phyloP scores from a whole-genome alignment of 768 basidiomycete species.

The Butyriboletus loyo region DNA sequence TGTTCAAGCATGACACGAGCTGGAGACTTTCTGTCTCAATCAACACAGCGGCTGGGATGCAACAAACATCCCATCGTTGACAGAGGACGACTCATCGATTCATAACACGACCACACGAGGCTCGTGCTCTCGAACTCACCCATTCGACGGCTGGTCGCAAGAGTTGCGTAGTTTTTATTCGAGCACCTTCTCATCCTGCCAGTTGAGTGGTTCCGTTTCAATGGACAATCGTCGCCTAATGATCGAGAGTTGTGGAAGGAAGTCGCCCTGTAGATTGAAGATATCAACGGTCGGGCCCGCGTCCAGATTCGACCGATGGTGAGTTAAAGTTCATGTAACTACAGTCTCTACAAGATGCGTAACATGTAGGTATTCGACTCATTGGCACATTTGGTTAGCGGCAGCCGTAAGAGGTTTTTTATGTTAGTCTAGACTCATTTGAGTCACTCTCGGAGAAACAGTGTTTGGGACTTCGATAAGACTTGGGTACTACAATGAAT shows the following conservation, averaged over 20 bases:
- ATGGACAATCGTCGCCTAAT: background rate
- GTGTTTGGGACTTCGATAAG: background rate
- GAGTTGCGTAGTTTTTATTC: background rate
- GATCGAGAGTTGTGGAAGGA: background rate
- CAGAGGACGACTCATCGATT: background rate
- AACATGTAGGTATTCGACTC: too few relatives aligned
- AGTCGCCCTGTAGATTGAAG: background rate
- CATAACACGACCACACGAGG: background rate
- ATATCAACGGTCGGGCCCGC: background rate
- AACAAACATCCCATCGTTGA: background rate
- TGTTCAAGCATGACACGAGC: slow-evolving; percentile 2
- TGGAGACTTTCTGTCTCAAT: slow-evolving; percentile 1
- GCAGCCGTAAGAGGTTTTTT: too few relatives aligned
- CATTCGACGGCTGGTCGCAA: background rate
- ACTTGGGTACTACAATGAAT: background rate
- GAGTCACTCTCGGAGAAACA: too few relatives aligned
- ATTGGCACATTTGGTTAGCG: too few relatives aligned
- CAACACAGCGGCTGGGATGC: background rate
- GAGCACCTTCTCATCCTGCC: background rate
- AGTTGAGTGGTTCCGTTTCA: background rate
- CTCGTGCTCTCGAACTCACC: slow-evolving; percentile 2
- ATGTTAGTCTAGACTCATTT: too few relatives aligned
- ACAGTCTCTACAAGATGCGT: too few relatives aligned
- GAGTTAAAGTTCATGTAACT: background rate
- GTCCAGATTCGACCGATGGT: background rate